phyloP scores from a whole-genome alignment of 2,329 filamentous ascomycete genomes.

The Cordyceps tenuipes region DNA sequence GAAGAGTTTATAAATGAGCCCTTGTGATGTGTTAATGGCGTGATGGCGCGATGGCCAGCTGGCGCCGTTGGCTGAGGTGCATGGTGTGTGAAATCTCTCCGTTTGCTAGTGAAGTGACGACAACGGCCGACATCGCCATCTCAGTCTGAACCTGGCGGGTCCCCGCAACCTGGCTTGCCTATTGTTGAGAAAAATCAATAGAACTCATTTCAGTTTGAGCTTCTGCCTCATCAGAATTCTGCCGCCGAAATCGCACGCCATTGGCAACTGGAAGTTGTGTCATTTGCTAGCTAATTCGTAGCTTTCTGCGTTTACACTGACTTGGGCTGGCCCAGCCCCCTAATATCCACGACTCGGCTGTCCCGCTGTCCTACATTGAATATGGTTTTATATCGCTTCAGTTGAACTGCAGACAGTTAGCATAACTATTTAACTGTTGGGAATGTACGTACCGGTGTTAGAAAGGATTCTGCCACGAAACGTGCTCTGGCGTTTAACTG shows the following conservation, averaged over 20 bases:
- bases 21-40: neutral
- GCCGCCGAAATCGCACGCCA: neutral
- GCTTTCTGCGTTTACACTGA: conserved; percentile 1
- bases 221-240: neutral
- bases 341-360: neutral
- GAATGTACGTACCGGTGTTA: conserved; percentile 65
- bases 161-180: neutral
- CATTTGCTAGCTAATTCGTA: conserved; percentile 8
- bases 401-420: conserved; percentile 3
- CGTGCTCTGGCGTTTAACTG: conserved; percentile 92
- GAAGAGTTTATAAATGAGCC: neutral
- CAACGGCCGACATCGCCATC: conserved; percentile 7
- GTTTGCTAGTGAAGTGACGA: conserved; percentile 2
- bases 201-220: neutral
- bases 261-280: neutral
- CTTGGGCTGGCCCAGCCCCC: conserved; percentile 1
- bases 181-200: neutral
- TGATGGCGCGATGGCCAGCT: neutral
- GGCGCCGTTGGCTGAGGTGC: neutral
- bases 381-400: conserved; percentile 1
- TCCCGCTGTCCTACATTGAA: neutral
- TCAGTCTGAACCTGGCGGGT: neutral
- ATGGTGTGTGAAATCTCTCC: neutral
- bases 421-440: no score
- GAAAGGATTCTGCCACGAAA: conserved; percentile 96